Base-by-base conservation (phyloP, 805 yeast species). In the Sugiyamaella mastotermitis region DNA sequence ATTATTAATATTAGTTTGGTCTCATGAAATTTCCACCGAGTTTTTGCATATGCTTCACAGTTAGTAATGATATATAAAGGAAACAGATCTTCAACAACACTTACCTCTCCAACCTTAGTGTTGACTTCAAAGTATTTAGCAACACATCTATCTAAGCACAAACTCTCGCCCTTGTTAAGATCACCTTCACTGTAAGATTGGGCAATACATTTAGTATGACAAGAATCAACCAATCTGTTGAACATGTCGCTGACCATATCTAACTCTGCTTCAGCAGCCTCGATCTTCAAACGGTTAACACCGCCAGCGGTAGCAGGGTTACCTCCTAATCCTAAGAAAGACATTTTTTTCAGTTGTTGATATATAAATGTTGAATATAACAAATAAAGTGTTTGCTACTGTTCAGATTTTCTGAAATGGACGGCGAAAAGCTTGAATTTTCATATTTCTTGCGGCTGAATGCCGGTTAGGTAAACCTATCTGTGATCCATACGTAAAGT, bases 191-290 rank as follows among this genome's bases (percentile, higher is more conserved):
- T 52, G 66, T 87, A 88, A 37, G 66, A 53, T 47, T 66, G 68
- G 56, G 51, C 31, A 58, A 87, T 82, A 68, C 97, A 88, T 67
- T 88, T 88, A 51, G 67, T 62, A 64, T 88, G 92, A 61, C 97
- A 88, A 51, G 85, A 81, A 55, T 81, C 88, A 17, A 87, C 94
- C 55, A 88, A 70, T 55, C 80, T 54, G 76, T 90, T 90, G 77
- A 90, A 90, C 97, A 90, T 87, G 52, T 92, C 95, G 27, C 97
- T 88, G 52, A 90, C 95, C 79, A 92, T 82, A 62, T 90, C 98
- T 50, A 90, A 74, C 65, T 90, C 98, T 41, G 95, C 84, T 67
- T 90, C 97, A 37, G 98, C 98, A 50, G 95, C 95, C 34, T 62
- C 62, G 44, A 64, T 43, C 56, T 64, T 64, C 33, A 50, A 39